Base-by-base conservation (phyloP, 2,329 filamentous ascomycete species). In the Xylaria sp. region DNA sequence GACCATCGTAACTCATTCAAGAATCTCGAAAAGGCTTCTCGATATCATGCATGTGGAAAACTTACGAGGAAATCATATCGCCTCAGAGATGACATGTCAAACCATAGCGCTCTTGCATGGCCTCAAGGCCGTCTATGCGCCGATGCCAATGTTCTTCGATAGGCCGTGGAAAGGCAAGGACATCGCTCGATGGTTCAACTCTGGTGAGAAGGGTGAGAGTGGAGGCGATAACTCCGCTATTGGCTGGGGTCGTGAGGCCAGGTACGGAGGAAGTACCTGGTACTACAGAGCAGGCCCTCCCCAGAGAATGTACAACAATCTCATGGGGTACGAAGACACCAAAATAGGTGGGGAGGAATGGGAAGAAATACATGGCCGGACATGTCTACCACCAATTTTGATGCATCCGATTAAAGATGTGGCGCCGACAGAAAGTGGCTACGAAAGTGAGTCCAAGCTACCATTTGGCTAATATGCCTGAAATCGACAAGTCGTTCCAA, bases 11-110 rank as follows among this genome's bases (percentile, higher is more conserved):
- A 94, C 92, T 0, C 91, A 93, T 71, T 90, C 90, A 1, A 88
- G 92, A 61, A 83, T 93, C 7, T 94, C 92, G 17, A 91, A 89
- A 77, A 86, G 86, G 33, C 83, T 95, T 2, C 83, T 95, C 40
- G 87, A 93, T 72, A 86, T 90, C 70, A 94, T 94, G 92, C 92
- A 95, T 76, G 85, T 88, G 40, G 93, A 94, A 78, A 92, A 92
- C 62, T 83, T 91, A 71, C 85, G 87, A 15, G 90, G 91, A 71
- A 91, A 92, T 74, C 91, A 93, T 76, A 89, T 94, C 74, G 91
- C 90, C 66, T 92, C 92, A 0, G 92, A 95, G 77, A 94, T 95
- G 92, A 92, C 90, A 68, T 89, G 92, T 0, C 89, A 91, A 64
- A 91, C 91, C 0, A 87, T 91, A 31, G 89, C 91, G 0, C 84